These are phyloP conservation scores for Sporothrix luriei DNA, from an alignment of 2,329 filamentous ascomycete genomes.

Conservation along the genomic window DNA sequence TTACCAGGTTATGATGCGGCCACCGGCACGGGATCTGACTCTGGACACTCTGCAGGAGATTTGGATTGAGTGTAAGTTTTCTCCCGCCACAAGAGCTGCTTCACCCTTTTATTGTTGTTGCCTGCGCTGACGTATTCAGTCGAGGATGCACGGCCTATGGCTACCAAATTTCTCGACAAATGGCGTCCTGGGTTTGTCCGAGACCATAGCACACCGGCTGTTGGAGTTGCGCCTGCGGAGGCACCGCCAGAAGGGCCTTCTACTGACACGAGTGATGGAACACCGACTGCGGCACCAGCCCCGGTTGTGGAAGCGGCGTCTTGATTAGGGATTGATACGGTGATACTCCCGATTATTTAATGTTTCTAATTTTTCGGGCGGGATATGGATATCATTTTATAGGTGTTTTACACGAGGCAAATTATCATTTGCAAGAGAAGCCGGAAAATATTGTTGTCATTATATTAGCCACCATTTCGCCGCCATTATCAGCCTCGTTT, in stretches of 20 bases:
- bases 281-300: neutral
- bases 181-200: conserved; percentile 61
- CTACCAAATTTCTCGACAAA: conserved; percentile 63
- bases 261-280: neutral
- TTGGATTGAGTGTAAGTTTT: conserved; percentile 64
- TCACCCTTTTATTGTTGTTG: neutral
- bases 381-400: neutral
- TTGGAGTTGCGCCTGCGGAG: neutral
- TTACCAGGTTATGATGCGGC: conserved; percentile 69
- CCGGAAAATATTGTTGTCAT: neutral
- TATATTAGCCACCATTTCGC: neutral
- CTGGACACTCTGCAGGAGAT: conserved; percentile 68
- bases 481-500: neutral
- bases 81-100: neutral
- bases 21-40: conserved; percentile 64
- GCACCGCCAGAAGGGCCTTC: neutral
- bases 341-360: neutral
- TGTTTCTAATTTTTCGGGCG: neutral
- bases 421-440: neutral
- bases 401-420: neutral
- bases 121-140: conserved; percentile 45
- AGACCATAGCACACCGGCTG: conserved; percentile 37
- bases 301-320: neutral
- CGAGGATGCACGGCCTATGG: conserved; percentile 65
- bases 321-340: neutral